A percentile compares a stretch with the other conserved stretches of the same genome.
Conservation (phyloP, 2,329 filamentous ascomycete species). For the Iodosphaeria phyllophila region DNA sequence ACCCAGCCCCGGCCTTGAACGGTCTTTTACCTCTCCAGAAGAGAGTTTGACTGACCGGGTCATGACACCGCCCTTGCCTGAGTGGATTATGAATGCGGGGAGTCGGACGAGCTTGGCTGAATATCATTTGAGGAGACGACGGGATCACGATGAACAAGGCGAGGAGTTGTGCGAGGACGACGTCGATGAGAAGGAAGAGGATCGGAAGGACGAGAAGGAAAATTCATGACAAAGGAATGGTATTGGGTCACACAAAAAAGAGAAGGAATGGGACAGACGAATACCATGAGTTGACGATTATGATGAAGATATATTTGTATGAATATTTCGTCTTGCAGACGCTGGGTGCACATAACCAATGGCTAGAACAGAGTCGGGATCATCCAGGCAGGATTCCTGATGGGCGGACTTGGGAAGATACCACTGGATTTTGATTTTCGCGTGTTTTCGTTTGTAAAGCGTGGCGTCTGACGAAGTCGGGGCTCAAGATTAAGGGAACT, state of each 20-base stretch:
- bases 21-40: conserved; percentile 6
- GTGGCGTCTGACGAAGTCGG: too few species aligned
- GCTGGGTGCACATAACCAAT: too few species aligned
- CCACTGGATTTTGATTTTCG: too few species aligned
- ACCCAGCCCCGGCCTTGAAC: conserved; percentile 7
- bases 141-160: conserved; percentile 7
- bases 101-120: conserved; percentile 27
- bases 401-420: too few species aligned
- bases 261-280: neutral
- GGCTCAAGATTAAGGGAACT: too few species aligned
- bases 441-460: too few species aligned
- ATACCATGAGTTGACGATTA: conserved; percentile 1
- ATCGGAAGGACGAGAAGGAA: conserved; percentile 3
- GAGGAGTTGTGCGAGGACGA: neutral
- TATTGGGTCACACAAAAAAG: too few species aligned
- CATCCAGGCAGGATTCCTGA: too few species aligned
- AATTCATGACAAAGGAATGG: neutral
- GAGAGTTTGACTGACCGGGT: conserved; percentile 19
- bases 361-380: too few species aligned
- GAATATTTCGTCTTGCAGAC: too few species aligned
- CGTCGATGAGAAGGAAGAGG: conserved; percentile 4
- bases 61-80: conserved; percentile 41
- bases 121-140: conserved; percentile 21
- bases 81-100: conserved; percentile 39
- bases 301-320: too few species aligned